Conservation (phyloP, 1,284 basidiomycete genomes). For the Puccinia sorghi region DNA sequence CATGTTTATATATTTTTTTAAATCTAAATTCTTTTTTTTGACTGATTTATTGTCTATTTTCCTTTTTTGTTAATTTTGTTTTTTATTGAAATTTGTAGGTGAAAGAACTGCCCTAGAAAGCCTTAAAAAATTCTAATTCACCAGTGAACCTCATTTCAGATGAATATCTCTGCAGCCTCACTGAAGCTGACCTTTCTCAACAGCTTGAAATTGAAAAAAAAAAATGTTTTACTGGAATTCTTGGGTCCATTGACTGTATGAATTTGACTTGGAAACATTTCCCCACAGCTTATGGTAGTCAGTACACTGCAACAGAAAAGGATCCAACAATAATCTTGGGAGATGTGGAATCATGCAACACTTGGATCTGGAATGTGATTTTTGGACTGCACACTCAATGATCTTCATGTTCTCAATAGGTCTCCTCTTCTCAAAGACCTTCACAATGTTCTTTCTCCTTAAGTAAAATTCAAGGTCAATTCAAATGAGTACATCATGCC, state of each 20-base stretch:
- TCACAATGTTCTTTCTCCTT: background rate
- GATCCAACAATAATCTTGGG: background rate
- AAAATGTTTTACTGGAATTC: constrained; percentile 6
- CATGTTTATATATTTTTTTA: background rate
- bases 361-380: no score
- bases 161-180: background rate
- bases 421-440: background rate
- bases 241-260: constrained; percentile 21
- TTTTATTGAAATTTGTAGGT: no score
- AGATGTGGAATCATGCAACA: no score
- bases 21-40: no score
- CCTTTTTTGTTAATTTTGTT: no score
- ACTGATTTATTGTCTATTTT: no score
- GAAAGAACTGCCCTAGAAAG: background rate
- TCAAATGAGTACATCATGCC: background rate
- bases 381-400: background rate
- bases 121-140: background rate
- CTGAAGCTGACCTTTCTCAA: background rate
- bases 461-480: background rate
- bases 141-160: background rate
- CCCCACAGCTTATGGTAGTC: background rate
- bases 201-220: background rate
- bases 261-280: constrained; percentile 23
- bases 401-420: background rate
- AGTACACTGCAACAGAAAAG: constrained; percentile 16